Base-by-base conservation (phyloP, 352 stramenopile species). In the Elongisporangium undulatum region DNA sequence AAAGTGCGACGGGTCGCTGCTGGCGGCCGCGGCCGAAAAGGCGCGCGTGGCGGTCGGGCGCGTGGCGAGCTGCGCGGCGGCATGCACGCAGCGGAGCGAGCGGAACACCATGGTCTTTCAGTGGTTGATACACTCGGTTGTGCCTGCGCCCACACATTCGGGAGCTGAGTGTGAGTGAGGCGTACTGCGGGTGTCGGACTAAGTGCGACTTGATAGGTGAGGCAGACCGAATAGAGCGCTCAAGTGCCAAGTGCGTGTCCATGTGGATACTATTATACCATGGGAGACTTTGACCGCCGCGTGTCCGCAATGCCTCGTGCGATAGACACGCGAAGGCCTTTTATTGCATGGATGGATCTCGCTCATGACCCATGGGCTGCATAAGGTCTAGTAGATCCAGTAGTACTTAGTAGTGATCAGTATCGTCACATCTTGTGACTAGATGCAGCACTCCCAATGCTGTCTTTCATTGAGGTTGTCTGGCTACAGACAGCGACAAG, bases 1-100 rank as follows among this genome's bases (percentile, higher is more conserved):
- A 61, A 85, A 92, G 67, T 79, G 82, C 55, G 69, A 62, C 23
- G 77, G 68, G 24, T 75, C 63, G 24, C 64, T 71, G 13, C 55
- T 61, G 23, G 72, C 53, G 0, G 59, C 53, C 12, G 63, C 60
- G 24, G 61, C 55, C 2, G 68, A 69, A 1, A 63, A 61, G 23
- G 69, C 66, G 52, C 61, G 56, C 23, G 64, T 53, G 38, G 59
- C 72, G 17, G 61, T 59, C 51, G 67, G 64, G 66, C 66, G 59
- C 59, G 58, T 58, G 48, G 58, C 8, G 26, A 49, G 61, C 26
- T 56, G 62, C 53, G 54, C 58, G 67, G 23, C 21, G 53, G 53
- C 41, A 38, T 26, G 53, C 55, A 63, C 26, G 45, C 29, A 41
- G 29, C 29, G 29, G 29, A 41, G 41, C 58, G 57, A 53, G 39